A percentile compares a stretch with the other conserved stretches of the same genome.
Evolutionary conservation across 2,329 filamentous ascomycete genomes (phyloP).

Genomic region (Colletotrichum filicis): DNA sequence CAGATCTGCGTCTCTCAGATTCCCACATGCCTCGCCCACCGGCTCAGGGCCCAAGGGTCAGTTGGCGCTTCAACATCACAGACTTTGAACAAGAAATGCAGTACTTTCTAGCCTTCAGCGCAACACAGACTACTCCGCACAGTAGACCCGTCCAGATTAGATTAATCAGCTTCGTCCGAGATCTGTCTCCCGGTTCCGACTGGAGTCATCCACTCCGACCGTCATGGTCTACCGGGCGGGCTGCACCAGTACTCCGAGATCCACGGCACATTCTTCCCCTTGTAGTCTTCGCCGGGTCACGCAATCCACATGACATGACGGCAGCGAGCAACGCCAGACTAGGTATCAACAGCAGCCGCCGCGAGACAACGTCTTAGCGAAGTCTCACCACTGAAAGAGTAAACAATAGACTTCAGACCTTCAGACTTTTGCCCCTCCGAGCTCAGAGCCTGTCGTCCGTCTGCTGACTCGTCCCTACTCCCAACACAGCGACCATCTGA

Average conservation of each 20-base stretch:
- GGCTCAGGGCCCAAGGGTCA: not conserved
- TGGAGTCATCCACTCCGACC: not conserved
- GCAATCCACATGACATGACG: not conserved
- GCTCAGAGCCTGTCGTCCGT: not conserved
- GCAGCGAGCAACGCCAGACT: not conserved
- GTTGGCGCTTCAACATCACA: not conserved
- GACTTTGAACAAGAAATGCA: not conserved
- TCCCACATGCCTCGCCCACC: not conserved
- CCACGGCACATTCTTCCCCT: not conserved
- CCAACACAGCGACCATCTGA: not conserved
- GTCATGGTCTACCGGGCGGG: slow-evolving; percentile 10
- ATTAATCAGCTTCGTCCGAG: not conserved
- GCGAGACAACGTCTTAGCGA: not conserved
- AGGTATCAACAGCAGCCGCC: not conserved
- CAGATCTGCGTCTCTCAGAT: not conserved
- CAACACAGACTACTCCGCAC: not conserved
- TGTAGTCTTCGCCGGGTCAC: not conserved
- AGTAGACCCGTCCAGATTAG: not conserved
- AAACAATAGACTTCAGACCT: not conserved
- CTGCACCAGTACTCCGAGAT: slow-evolving; percentile 17
- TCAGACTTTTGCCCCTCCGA: not conserved
- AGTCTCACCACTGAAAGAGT: slow-evolving; percentile 7
- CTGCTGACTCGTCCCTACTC: slow-evolving; percentile 26
- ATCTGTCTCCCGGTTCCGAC: slow-evolving; percentile 1
- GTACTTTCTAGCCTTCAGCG: not conserved